Conservation (phyloP, 768 basidiomycete genomes). For the Macrolepiota albuminosa region DNA sequence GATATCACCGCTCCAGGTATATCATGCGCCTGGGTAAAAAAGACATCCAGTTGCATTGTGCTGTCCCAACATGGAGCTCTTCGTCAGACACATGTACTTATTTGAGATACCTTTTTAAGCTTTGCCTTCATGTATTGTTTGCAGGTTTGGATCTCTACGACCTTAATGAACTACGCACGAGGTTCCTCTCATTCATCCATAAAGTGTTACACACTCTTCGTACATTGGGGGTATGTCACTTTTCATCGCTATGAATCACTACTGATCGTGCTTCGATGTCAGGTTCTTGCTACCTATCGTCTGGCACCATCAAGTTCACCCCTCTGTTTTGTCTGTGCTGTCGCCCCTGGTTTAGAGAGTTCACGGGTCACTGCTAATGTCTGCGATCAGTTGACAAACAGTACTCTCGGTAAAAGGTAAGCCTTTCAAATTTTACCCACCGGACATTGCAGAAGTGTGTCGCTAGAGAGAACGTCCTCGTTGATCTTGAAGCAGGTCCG, state of each 20-base stretch:
- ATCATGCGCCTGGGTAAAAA: constrained; percentile 41
- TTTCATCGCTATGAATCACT: not conserved
- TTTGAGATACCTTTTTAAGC: not conserved
- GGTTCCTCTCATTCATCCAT: constrained; percentile 60
- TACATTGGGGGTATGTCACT: constrained; percentile 49
- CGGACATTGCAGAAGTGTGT: not conserved
- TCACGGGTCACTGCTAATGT: constrained; percentile 38
- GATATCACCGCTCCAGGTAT: constrained; percentile 30
- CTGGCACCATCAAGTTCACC: constrained; percentile 58
- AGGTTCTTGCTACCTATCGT: constrained; percentile 62
- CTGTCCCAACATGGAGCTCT: constrained; percentile 62
- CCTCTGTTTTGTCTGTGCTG: constrained; percentile 53
- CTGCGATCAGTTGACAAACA: constrained; percentile 40
- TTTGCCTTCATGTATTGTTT: not conserved
- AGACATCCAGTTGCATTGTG: constrained; percentile 56
- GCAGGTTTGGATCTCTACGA: constrained; percentile 65
- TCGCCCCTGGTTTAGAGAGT: constrained; percentile 38
- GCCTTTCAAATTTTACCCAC: not conserved
- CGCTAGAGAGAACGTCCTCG: constrained; percentile 25
- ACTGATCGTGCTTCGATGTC: not conserved
- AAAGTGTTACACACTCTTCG: constrained; percentile 55
- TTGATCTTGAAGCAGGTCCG: constrained; percentile 46
- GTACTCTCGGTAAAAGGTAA: constrained; percentile 38
- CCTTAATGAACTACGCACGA: constrained; percentile 58
- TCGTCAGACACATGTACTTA: constrained; percentile 54